Conservation (phyloP, 768 basidiomycete species). For the Lactifluus subvellereus region DNA sequence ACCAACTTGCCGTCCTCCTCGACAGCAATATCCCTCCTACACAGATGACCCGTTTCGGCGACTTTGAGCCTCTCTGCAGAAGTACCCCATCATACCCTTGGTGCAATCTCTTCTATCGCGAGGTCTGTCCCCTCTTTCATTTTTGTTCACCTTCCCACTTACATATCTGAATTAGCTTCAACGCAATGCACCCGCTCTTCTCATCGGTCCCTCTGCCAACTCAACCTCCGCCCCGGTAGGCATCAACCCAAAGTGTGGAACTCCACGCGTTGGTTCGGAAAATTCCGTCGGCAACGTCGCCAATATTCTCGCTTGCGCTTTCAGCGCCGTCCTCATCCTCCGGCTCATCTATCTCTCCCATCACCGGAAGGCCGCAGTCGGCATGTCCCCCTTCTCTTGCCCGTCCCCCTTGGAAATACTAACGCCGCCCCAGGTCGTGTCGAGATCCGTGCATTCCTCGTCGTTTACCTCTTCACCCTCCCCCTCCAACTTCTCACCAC, state of each 20-base stretch:
- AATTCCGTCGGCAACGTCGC: slow-evolving; percentile 77
- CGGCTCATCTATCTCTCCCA: slow-evolving; percentile 52
- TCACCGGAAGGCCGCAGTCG: slow-evolving; percentile 83
- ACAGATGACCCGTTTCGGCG: slow-evolving; percentile 60
- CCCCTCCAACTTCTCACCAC: slow-evolving; percentile 78
- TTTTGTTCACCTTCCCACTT: slow-evolving; percentile 8
- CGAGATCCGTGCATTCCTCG: slow-evolving; percentile 64
- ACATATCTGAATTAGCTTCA: slow-evolving; percentile 29
- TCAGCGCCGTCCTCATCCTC: slow-evolving; percentile 58
- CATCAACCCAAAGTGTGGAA: slow-evolving; percentile 75
- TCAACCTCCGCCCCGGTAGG: slow-evolving; percentile 66
- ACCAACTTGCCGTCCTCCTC: background rate
- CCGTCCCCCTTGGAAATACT: background rate
- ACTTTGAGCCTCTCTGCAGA: slow-evolving; percentile 63
- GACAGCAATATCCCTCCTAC: background rate
- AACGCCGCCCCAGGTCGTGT: slow-evolving; percentile 45
- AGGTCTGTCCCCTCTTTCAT: slow-evolving; percentile 42
- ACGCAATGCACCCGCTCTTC: slow-evolving; percentile 30
- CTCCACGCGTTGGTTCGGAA: slow-evolving; percentile 51
- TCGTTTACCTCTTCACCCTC: slow-evolving; percentile 63
- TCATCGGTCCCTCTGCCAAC: slow-evolving; percentile 40
- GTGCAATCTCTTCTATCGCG: slow-evolving; percentile 93
- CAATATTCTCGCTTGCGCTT: slow-evolving; percentile 75
- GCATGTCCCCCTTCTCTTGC: slow-evolving; percentile 30
- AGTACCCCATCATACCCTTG: slow-evolving; percentile 76